Evolutionary conservation across 768 basidiomycete genomes (phyloP).

Genomic region (Hygrophoropsis aurantiaca): DNA sequence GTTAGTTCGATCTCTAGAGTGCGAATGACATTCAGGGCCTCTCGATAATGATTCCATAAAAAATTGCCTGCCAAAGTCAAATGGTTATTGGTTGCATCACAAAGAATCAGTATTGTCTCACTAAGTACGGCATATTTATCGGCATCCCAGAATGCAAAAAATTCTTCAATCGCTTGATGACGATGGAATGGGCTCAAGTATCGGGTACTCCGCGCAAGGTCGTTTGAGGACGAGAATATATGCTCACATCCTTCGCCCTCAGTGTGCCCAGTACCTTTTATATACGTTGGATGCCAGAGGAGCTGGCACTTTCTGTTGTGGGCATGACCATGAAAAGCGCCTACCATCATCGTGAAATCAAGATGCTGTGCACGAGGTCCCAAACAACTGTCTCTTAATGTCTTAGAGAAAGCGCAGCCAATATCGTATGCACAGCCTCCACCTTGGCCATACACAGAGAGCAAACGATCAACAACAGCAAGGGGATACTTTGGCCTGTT

Average conservation of each 20-base stretch:
- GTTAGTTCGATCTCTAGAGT: not conserved
- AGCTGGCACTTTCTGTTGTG: slow-evolving; percentile 29
- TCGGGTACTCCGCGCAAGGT: slow-evolving; percentile 2
- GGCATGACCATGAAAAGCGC: slow-evolving; percentile 17
- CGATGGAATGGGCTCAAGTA: slow-evolving; percentile 1
- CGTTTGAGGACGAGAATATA: slow-evolving; percentile 4
- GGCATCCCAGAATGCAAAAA: slow-evolving; percentile 17
- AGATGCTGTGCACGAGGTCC: not conserved
- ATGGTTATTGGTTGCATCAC: not conserved
- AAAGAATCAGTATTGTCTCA: not conserved
- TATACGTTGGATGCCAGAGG: slow-evolving; percentile 24
- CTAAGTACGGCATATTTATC: slow-evolving; percentile 21
- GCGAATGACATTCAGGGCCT: not conserved
- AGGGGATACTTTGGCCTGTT: slow-evolving; percentile 20
- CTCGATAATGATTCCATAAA: slow-evolving; percentile 4
- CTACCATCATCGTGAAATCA: not conserved
- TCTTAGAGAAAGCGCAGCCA: slow-evolving; percentile 20
- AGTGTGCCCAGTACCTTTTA: slow-evolving; percentile 4
- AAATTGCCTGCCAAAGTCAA: not conserved
- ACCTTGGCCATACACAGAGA: slow-evolving; percentile 14
- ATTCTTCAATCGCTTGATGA: slow-evolving; percentile 6
- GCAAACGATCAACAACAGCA: slow-evolving; percentile 13
- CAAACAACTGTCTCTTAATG: slow-evolving; percentile 12
- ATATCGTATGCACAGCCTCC: slow-evolving; percentile 24
- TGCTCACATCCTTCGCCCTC: slow-evolving; percentile 9